Base-by-base conservation (phyloP, 306 rosid species). In the Cucurbita moschata region DNA sequence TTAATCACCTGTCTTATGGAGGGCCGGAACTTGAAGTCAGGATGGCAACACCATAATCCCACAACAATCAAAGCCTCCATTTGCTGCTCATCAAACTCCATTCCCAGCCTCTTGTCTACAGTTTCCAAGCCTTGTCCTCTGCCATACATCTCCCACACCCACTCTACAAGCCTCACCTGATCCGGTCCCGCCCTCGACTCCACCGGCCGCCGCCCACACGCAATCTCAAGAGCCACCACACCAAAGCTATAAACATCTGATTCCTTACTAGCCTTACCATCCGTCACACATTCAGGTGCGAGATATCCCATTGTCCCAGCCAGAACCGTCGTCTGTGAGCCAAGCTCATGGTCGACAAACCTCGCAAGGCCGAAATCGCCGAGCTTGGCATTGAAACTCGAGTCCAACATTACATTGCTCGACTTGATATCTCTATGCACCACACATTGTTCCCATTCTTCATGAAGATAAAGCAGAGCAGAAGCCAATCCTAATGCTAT, bases 361-460 rank as follows among this genome's bases (percentile, higher is more conserved):
- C 78, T 44, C 0, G 78, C 78, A 8, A 75, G 39, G 6, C 78
- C 78, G 15, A 75, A 75, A 64, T 75, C 78, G 0, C 78, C 78
- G 10, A 75, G 73, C 53, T 75, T 75, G 8, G 70, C 72, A 23
- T 75, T 75, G 72, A 75, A 75, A 53, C 21, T 19, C 0, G 63
- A 75, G 56, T 75, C 78, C 11, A 75, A 13, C 78, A 75, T 75
- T 40, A 75, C 16, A 50, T 75, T 75, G 73, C 78, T 75, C 10
- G 78, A 62, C 30, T 75, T 75, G 18, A 75, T 75, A 52, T 75
- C 78, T n/a, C 78, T 50, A 51, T 75, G 78, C 44, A 75, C 78
- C 1, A 75, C 73, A 7, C 78, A 75, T 63, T 63, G 60, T 54
- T 75, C 78, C 73, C 72, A 40, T 42, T 75, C 78, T 75, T 75